Percentiles rank a stretch among this genome's conserved stretches.
These are phyloP conservation scores for Myxozyma sirexii DNA, from an alignment of 805 yeast species.

Conservation along the genomic window DNA sequence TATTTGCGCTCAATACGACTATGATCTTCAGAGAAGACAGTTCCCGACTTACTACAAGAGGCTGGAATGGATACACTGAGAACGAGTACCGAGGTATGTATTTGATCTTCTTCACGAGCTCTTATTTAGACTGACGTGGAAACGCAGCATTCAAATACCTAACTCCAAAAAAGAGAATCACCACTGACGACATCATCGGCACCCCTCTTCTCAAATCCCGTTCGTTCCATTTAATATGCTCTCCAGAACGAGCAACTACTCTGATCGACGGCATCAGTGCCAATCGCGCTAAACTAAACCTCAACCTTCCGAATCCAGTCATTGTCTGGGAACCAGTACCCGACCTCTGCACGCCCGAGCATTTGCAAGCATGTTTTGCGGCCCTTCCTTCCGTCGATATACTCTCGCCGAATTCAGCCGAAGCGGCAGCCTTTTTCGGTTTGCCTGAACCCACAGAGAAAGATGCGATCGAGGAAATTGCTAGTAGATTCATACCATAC, in stretches of 20 bases:
- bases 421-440: constrained; percentile 69
- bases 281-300: neutral
- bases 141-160: constrained; percentile 55
- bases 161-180: constrained; percentile 63
- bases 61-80: constrained; percentile 72
- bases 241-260: constrained; percentile 61
- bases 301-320: constrained; percentile 31
- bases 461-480: constrained; percentile 50
- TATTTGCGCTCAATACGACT: constrained; percentile 66
- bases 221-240: constrained; percentile 73
- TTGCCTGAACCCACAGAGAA: constrained; percentile 47
- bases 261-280: constrained; percentile 45
- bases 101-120: constrained; percentile 37
- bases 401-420: constrained; percentile 83
- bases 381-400: constrained; percentile 55
- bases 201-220: constrained; percentile 46
- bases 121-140: neutral
- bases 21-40: constrained; percentile 55
- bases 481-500: constrained; percentile 47
- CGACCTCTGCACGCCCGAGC: constrained; percentile 61
- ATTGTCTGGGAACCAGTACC: constrained; percentile 89
- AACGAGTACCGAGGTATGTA: constrained; percentile 55
- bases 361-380: constrained; percentile 45
- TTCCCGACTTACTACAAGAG: constrained; percentile 70
- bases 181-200: constrained; percentile 54